These are phyloP conservation scores for Gleditsia sinensis DNA, from an alignment of 306 rosid species.

Conservation along the genomic window DNA sequence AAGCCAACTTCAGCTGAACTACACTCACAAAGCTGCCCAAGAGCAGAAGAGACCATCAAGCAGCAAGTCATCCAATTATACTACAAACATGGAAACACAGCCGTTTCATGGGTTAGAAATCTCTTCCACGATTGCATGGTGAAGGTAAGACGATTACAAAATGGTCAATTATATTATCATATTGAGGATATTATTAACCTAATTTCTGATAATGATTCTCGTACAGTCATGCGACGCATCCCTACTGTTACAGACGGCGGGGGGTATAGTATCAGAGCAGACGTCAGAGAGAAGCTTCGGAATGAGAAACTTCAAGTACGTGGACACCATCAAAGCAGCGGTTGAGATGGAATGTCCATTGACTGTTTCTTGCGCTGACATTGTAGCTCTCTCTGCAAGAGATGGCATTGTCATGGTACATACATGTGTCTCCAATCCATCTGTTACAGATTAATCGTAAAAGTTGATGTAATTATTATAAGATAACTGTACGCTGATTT, in stretches of 20 bases:
- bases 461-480: conserved; percentile 42
- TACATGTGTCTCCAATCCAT: too few species aligned
- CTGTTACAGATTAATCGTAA: too few species aligned
- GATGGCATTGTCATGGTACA: conserved; percentile 70
- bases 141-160: conserved; percentile 40
- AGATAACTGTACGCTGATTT: conserved; percentile 70
- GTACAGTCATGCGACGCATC: conserved; percentile 87
- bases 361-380: conserved; percentile 83
- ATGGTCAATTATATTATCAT: too few species aligned
- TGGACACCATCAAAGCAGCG: conserved; percentile 65
- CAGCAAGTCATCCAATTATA: conserved; percentile 61
- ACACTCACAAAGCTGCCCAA: conserved; percentile 64
- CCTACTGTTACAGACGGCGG: conserved; percentile 44
- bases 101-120: conserved; percentile 88
- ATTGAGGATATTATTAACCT: background rate
- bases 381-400: conserved; percentile 80
- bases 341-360: conserved; percentile 65
- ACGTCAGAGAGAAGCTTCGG: conserved; percentile 61
- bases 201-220: too few species aligned
- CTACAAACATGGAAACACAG: conserved; percentile 75
- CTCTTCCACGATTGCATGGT: conserved; percentile 88
- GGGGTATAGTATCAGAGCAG: conserved; percentile 63
- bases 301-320: conserved; percentile 82
- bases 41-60: conserved; percentile 75
- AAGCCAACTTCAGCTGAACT: conserved; percentile 59